Evolutionary conservation across 2,329 filamentous ascomycete species (phyloP), one percentile per base, ranked within the genome.

Genomic region (Aspergillus flavus): DNA sequence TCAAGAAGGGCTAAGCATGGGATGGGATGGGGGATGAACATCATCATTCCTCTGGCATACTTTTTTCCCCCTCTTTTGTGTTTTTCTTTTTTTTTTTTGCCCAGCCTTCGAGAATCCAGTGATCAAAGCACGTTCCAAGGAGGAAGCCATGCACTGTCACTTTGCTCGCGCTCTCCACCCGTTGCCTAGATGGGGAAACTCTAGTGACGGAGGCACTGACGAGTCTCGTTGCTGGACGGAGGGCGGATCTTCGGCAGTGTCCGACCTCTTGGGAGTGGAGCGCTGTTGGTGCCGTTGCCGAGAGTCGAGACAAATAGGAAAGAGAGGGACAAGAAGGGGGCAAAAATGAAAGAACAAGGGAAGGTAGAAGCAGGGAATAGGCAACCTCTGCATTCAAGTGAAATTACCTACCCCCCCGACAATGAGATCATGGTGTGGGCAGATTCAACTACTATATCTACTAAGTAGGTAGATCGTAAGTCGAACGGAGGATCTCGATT

Each of bases 171-270:
- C 59, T 64, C 64, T 65, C 66, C 66, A 64, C 66, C 26, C 54
- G 50, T 65, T 68, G 65, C 61, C 66, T 65, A 53, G 52, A 66
- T 68, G 61, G 63, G 65, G 66, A 65, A 64, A 66, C 63, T 58
- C 45, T 58, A 55, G 61, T 58, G 59, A 63, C 56, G 58, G 55
- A 61, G 59, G 62, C 57, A 60, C 56, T 62, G 58, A 67, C 56
- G 60, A 66, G 61, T 57, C 52, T 36, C n/a, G 52, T 63, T 55
- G 50, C 53, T 50, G 26, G 45, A 59, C 62, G 23, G 60, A 41
- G 36, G 61, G 50, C 65, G 68, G 63, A 65, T 64, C 66, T 64
- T 67, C 64, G 68, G 65, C 61, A 67, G 60, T 48, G 58, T 66
- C 61, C 59, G 56, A 61, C 61, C 61, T 65, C 48, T 54, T 55